Percentiles rank a stretch among this genome's conserved stretches.
These are phyloP conservation scores for Inga laurina DNA, from an alignment of 306 rosid species.

Conservation along the genomic window DNA sequence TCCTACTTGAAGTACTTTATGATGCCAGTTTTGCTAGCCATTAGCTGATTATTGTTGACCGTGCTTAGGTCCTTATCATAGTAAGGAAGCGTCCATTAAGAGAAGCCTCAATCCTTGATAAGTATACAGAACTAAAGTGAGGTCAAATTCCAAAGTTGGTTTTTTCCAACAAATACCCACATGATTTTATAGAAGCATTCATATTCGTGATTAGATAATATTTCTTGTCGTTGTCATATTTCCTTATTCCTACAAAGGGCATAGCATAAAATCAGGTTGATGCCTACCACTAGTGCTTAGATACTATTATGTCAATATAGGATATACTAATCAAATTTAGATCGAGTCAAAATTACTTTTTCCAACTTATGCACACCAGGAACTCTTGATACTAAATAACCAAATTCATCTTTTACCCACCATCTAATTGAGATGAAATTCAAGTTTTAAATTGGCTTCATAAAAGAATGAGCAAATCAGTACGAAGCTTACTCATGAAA, in stretches of 20 bases:
- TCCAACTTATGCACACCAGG: conserved; percentile 19
- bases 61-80: not conserved
- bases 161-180: not conserved
- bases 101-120: not conserved
- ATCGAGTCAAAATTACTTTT: conserved; percentile 16
- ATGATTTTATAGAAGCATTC: conserved; percentile 17
- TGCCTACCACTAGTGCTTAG: not conserved
- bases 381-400: conserved; percentile 21
- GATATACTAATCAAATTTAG: conserved; percentile 2
- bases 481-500: conserved; percentile 80
- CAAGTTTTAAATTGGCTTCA: conserved; percentile 3
- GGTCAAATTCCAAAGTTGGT: conserved; percentile 17
- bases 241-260: not conserved
- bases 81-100: not conserved
- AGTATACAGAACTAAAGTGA: not conserved
- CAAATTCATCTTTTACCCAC: not conserved
- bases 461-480: not conserved
- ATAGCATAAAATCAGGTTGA: conserved; percentile 17
- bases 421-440: conserved; percentile 19
- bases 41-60: not conserved
- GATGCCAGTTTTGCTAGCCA: conserved; percentile 3
- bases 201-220: not conserved
- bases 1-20: conserved; percentile 7
- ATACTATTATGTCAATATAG: conserved; percentile 1
- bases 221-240: conserved; percentile 12